Conservation (phyloP, 1,284 basidiomycete genomes). For the Cryptococcus depauperatus region DNA sequence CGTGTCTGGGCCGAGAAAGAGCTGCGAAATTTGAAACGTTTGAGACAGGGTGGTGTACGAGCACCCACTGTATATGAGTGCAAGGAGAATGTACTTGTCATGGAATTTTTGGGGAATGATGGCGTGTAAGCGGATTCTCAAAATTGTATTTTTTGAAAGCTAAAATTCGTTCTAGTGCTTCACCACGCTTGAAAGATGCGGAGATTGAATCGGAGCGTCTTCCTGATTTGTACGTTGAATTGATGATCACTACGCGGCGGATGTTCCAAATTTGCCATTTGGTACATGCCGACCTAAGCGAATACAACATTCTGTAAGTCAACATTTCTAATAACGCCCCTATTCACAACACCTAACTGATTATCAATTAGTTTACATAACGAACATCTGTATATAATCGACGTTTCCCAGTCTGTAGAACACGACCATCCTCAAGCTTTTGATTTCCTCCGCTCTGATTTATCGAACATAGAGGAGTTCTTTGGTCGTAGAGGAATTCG, state of each 20-base stretch:
- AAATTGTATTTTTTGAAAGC: background rate
- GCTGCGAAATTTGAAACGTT: conserved; percentile 84
- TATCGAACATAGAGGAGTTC: conserved; percentile 89
- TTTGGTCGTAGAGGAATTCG: conserved; percentile 61
- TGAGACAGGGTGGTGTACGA: conserved; percentile 70
- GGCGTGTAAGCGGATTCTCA: conserved; percentile 42
- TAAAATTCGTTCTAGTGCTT: conserved; percentile 57
- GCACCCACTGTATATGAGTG: conserved; percentile 88
- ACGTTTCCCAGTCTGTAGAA: conserved; percentile 97
- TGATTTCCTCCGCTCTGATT: conserved; percentile 88
- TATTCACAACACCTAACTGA: background rate
- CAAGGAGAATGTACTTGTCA: conserved; percentile 92
- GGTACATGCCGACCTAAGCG: conserved; percentile 95
- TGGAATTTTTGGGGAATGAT: conserved; percentile 79
- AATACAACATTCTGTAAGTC: conserved; percentile 92
- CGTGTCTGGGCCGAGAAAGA: conserved; percentile 99
- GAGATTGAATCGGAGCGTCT: conserved; percentile 45
- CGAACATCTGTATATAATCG: conserved; percentile 82
- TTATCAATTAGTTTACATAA: conserved; percentile 47
- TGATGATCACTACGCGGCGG: conserved; percentile 68
- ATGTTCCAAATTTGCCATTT: conserved; percentile 88
- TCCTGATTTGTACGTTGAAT: conserved; percentile 66
- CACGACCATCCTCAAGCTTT: conserved; percentile 95
- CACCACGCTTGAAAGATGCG: conserved; percentile 85
- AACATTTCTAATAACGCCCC: background rate